Percentiles rank a stretch among this genome's conserved stretches.
These are phyloP conservation scores for Fonsecaea multimorphosa DNA, from an alignment of 2,329 filamentous ascomycete genomes.

Conservation along the genomic window DNA sequence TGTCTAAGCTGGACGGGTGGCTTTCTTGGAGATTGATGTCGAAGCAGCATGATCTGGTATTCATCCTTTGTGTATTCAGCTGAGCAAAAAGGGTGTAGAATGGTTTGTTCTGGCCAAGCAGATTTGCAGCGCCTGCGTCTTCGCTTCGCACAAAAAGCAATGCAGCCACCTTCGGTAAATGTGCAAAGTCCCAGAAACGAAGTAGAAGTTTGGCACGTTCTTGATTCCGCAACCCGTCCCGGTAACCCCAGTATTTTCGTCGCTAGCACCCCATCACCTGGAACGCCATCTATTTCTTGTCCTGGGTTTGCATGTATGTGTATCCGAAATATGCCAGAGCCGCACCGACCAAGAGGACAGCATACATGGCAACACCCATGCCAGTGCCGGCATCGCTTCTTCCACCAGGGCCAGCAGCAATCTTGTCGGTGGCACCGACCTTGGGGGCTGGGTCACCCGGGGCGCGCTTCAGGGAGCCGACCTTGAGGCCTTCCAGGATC, in stretches of 20 bases:
- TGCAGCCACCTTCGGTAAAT: constrained; percentile 4
- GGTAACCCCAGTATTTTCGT: not conserved
- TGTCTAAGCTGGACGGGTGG: not conserved
- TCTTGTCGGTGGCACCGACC: constrained; percentile 58
- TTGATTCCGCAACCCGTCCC: not conserved
- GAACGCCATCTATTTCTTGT: constrained; percentile 39
- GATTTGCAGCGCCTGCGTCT: not conserved
- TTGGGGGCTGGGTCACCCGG: constrained; percentile 83
- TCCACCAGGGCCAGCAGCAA: constrained; percentile 44
- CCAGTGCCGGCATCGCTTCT: constrained; percentile 58
- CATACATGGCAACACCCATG: constrained; percentile 80
- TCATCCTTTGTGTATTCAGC: not conserved
- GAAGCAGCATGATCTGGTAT: not conserved
- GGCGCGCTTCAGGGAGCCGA: constrained; percentile 79
- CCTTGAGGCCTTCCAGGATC: constrained; percentile 77
- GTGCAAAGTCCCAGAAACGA: constrained; percentile 5
- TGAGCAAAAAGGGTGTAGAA: constrained; percentile 5
- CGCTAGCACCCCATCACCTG: not conserved
- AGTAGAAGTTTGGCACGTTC: constrained; percentile 1
- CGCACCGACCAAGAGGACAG: constrained; percentile 77
- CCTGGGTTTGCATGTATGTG: constrained; percentile 76
- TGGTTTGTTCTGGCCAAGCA: not conserved
- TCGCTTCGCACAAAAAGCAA: not conserved
- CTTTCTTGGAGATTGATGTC: not conserved
- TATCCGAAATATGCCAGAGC: constrained; percentile 79